A percentile compares a stretch with the other conserved stretches of the same genome.
These are phyloP conservation scores for Salisapilia sapeloensis DNA, from an alignment of 352 stramenopile genomes.

Conservation along the genomic window DNA sequence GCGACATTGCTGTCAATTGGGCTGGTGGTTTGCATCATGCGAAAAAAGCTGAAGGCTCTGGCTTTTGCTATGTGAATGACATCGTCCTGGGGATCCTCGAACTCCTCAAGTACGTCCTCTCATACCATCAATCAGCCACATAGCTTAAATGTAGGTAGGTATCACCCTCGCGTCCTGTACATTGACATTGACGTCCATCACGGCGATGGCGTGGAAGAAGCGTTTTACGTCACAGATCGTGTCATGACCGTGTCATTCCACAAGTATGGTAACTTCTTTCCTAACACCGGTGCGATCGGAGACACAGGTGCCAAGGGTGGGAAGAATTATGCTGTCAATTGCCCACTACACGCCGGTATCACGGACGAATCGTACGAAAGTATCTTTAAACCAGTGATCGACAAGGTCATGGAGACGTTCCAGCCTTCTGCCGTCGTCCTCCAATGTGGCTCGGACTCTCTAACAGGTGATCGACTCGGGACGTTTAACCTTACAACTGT, in stretches of 20 bases:
- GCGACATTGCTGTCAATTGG: conserved; percentile 98
- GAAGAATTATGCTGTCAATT: conserved; percentile 95
- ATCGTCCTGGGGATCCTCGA: conserved; percentile 98
- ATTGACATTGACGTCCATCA: conserved; percentile 99
- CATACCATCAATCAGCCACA: neutral
- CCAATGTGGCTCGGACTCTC: conserved; percentile 94
- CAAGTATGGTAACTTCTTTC: conserved; percentile 99
- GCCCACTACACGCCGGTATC: conserved; percentile 92
- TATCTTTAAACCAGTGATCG: conserved; percentile 96
- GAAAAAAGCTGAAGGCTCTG: conserved; percentile 93
- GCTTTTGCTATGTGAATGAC: conserved; percentile 98
- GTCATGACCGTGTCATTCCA: conserved; percentile 99
- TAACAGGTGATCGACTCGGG: conserved; percentile 93
- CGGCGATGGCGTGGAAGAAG: conserved; percentile 95
- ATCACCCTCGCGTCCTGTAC: conserved; percentile 94
- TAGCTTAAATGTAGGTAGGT: conserved; percentile 6
- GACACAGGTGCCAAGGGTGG: conserved; percentile 90
- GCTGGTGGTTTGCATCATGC: conserved; percentile 95
- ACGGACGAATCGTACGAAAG: conserved; percentile 90
- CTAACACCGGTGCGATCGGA: conserved; percentile 90
- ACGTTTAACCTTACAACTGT: conserved; percentile 95
- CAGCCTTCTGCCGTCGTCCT: conserved; percentile 87
- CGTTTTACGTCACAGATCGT: conserved; percentile 92
- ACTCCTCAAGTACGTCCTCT: conserved; percentile 86
- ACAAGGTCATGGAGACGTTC: conserved; percentile 86